Conservation (phyloP, 1,284 basidiomycete genomes). For the Ganoderma multipileum region DNA sequence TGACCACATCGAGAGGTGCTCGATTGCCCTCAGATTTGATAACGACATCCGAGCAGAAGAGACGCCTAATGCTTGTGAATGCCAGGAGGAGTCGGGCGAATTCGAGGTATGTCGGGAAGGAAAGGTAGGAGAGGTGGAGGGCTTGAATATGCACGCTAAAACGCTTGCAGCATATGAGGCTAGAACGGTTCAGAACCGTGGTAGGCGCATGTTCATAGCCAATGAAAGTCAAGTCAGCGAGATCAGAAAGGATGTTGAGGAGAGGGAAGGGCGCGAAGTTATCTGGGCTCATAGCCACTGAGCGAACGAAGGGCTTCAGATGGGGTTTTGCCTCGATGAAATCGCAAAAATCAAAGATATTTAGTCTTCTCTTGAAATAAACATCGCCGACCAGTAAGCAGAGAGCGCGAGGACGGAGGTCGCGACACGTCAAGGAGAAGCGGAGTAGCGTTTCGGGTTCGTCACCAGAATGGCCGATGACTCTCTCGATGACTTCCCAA, state of each 20-base stretch:
- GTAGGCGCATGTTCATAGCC: background rate
- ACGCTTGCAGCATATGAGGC: background rate
- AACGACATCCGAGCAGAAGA: background rate
- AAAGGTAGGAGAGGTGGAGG: background rate
- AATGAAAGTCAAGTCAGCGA: background rate
- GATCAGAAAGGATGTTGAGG: background rate
- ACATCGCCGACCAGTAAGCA: background rate
- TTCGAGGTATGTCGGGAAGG: background rate
- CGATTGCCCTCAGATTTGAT: background rate
- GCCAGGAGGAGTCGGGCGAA: background rate
- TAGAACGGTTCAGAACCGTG: background rate
- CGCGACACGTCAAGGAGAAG: background rate
- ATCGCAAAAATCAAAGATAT: background rate
- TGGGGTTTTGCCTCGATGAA: background rate
- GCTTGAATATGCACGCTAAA: background rate
- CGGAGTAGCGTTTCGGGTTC: background rate
- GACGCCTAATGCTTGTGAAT: background rate
- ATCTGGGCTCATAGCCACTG: background rate
- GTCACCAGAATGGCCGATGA: background rate
- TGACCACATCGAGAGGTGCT: background rate
- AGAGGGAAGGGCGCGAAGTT: background rate
- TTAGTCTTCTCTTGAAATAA: background rate
- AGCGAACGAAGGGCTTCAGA: background rate
- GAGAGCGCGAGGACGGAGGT: conserved; percentile 2
- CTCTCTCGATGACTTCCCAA: background rate